Evolutionary conservation across 371 early-diverging fungal species (phyloP).

Genomic region (Mortierella sp.): DNA sequence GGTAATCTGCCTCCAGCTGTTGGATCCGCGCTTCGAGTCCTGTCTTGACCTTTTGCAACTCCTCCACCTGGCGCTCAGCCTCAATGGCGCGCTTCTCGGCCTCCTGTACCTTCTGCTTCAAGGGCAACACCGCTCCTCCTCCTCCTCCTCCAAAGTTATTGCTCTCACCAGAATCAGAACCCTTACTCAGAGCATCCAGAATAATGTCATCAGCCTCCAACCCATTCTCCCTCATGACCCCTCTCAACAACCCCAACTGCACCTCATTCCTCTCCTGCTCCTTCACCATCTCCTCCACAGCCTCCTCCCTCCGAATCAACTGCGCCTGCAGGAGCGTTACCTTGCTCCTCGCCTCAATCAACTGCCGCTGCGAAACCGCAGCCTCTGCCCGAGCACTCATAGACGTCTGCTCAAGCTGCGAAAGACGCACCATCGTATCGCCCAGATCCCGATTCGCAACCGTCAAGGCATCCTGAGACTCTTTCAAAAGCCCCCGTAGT

Average conservation of each 20-base stretch:
- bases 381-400: constrained; percentile 70
- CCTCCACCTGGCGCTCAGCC: constrained; percentile 25
- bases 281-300: constrained; percentile 62
- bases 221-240: constrained; percentile 68
- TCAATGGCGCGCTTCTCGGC: constrained; percentile 31
- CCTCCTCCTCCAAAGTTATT: neutral
- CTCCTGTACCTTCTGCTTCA: constrained; percentile 32
- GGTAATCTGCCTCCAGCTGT: constrained; percentile 58
- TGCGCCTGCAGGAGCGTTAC: constrained; percentile 62
- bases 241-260: constrained; percentile 71
- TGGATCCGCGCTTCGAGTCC: constrained; percentile 37
- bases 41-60: constrained; percentile 19
- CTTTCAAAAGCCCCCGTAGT: constrained; percentile 45
- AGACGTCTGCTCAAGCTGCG: constrained; percentile 72
- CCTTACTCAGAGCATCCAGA: constrained; percentile 35
- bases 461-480: constrained; percentile 41
- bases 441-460: constrained; percentile 59
- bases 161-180: neutral
- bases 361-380: constrained; percentile 63
- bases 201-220: constrained; percentile 47
- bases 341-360: constrained; percentile 69
- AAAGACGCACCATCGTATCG: constrained; percentile 68
- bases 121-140: neutral
- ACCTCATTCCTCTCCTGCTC: constrained; percentile 73
- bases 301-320: constrained; percentile 67